Conservation (phyloP, 1,284 basidiomycete species). For the Ganoderma sinense region DNA sequence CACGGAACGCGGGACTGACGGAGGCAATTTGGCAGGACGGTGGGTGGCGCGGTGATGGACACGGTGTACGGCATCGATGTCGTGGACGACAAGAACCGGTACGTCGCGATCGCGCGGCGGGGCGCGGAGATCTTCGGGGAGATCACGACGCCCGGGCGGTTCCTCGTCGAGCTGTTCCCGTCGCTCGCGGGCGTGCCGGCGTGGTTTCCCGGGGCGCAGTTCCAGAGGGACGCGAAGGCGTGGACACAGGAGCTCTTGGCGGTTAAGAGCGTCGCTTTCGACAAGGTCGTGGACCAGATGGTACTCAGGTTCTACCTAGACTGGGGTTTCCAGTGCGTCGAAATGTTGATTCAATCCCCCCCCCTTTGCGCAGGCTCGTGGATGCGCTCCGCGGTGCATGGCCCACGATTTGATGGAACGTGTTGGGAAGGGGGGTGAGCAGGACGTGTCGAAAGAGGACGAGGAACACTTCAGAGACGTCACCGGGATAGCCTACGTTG, state of each 20-base stretch:
- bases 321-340: too few relatives aligned
- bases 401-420: neutral
- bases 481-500: neutral
- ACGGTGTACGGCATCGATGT: slow-evolving; percentile 42
- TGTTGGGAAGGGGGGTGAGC: neutral
- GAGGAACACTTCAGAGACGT: slow-evolving; percentile 3
- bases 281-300: slow-evolving; percentile 8
- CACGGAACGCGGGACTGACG: too few relatives aligned
- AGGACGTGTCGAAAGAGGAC: neutral
- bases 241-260: slow-evolving; percentile 17
- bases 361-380: neutral
- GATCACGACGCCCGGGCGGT: slow-evolving; percentile 22
- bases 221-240: slow-evolving; percentile 17
- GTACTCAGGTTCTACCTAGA: too few relatives aligned
- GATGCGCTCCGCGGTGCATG: neutral
- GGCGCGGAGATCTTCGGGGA: slow-evolving; percentile 14
- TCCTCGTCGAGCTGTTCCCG: slow-evolving; percentile 31
- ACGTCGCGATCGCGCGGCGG: slow-evolving; percentile 13
- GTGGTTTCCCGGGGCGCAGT: slow-evolving; percentile 29
- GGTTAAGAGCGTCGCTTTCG: slow-evolving; percentile 17
- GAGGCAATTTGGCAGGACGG: slow-evolving; percentile 21
- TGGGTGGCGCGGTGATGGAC: slow-evolving; percentile 38
- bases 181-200: slow-evolving; percentile 21
- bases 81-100: slow-evolving; percentile 32
- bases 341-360: too few relatives aligned